Evolutionary conservation across 2,329 filamentous ascomycete species (phyloP).

Genomic region (Pseudopithomyces chartarum): DNA sequence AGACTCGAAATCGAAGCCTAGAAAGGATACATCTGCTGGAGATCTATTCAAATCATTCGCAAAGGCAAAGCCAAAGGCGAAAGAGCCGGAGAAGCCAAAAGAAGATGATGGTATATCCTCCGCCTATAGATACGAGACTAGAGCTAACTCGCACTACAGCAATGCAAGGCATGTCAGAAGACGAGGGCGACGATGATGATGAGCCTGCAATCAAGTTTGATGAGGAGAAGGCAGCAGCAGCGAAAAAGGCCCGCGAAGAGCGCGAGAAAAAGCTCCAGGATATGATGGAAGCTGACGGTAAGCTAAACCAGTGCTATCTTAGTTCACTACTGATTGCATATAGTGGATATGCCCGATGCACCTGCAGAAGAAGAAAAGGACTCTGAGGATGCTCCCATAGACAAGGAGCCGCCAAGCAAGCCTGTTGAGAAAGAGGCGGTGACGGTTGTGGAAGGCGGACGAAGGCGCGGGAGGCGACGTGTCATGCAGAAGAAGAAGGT

Average conservation of each 20-base stretch:
- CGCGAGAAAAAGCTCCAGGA: constrained; percentile 68
- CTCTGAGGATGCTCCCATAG: constrained; percentile 43
- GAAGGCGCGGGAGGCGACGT: constrained; percentile 75
- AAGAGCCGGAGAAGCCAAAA: constrained; percentile 51
- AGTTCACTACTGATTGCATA: constrained; percentile 19
- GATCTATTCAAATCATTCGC: constrained; percentile 82
- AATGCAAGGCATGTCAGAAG: constrained; percentile 60
- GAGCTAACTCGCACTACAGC: constrained; percentile 41
- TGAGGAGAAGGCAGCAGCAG: constrained; percentile 37
- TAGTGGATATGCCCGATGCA: constrained; percentile 63
- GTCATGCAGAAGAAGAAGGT: constrained; percentile 87
- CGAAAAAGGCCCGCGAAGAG: constrained; percentile 59
- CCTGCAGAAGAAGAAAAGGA: constrained; percentile 44
- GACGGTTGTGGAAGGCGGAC: constrained; percentile 63
- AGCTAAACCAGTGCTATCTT: constrained; percentile 6
- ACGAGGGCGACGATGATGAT: constrained; percentile 40
- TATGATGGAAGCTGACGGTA: constrained; percentile 77
- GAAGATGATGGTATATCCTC: constrained; percentile 55
- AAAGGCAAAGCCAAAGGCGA: constrained; percentile 64
- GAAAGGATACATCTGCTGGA: constrained; percentile 61
- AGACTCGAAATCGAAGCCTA: constrained; percentile 53
- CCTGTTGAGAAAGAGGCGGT: constrained; percentile 30
- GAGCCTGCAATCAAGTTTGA: constrained; percentile 36
- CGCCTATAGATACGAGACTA: neutral
- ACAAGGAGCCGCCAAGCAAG: constrained; percentile 23